These are phyloP conservation scores for Kuraishia cidri DNA, from an alignment of 805 yeast genomes.

Conservation along the genomic window DNA sequence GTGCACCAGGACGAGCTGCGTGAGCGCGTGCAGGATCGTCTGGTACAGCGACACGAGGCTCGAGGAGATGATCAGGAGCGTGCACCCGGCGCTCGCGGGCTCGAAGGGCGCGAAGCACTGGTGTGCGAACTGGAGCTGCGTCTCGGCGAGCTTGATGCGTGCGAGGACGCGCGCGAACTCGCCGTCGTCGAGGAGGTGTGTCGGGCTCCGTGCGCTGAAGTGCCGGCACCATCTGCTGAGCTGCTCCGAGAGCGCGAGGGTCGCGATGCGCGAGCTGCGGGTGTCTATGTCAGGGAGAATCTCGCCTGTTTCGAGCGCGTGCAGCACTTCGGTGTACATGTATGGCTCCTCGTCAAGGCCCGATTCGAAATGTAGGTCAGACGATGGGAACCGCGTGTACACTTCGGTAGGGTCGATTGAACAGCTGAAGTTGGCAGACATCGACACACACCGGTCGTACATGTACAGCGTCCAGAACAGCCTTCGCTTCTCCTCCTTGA, in stretches of 20 bases:
- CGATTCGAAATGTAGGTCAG: constrained; percentile 3
- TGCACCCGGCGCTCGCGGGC: not conserved
- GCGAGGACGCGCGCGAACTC: not conserved
- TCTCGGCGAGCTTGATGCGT: not conserved
- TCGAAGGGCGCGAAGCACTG: not conserved
- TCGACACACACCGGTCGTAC: constrained; percentile 20
- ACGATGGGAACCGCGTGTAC: constrained; percentile 1
- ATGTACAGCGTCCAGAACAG: constrained; percentile 21
- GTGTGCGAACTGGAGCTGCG: not conserved
- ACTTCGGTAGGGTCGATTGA: not conserved
- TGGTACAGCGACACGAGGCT: not conserved
- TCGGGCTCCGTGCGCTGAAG: constrained; percentile 7
- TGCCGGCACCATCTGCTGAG: constrained; percentile 21
- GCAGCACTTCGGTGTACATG: constrained; percentile 20
- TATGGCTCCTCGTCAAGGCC: constrained; percentile 5
- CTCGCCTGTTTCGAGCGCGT: constrained; percentile 15
- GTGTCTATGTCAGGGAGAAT: constrained; percentile 17
- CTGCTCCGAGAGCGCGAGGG: constrained; percentile 20
- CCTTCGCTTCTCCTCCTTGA: constrained; percentile 17
- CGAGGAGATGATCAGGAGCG: not conserved
- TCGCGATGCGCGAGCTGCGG: constrained; percentile 14
- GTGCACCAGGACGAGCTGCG: no score
- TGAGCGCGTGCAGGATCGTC: not conserved
- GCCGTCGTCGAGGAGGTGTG: not conserved
- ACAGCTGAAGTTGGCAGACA: constrained; percentile 20